Percentiles rank a stretch among this genome's conserved stretches.
Evolutionary conservation across 2,329 filamentous ascomycete genomes (phyloP).

Genomic region (Calonectria hongkongensis): DNA sequence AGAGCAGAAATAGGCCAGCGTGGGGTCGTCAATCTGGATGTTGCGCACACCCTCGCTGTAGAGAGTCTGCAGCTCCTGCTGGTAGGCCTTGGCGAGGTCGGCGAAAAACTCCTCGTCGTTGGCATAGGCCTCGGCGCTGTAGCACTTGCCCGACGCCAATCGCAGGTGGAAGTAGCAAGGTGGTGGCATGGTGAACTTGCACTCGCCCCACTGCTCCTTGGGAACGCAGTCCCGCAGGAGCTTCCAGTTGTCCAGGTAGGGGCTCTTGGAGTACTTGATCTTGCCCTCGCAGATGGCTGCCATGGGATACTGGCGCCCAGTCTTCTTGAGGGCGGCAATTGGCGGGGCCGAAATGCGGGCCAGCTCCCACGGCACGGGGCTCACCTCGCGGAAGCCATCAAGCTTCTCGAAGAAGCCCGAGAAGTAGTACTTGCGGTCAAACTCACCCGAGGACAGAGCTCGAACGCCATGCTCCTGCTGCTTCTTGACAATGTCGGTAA

Average conservation of each 20-base stretch:
- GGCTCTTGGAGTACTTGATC: conserved; percentile 63
- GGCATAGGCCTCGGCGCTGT: conserved; percentile 70
- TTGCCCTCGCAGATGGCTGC: conserved; percentile 65
- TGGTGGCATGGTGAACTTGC: conserved; percentile 81
- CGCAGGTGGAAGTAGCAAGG: conserved; percentile 80
- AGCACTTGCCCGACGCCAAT: conserved; percentile 71
- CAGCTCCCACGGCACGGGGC: conserved; percentile 62
- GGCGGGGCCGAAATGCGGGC: conserved; percentile 62
- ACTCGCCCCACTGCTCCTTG: conserved; percentile 75
- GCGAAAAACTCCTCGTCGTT: conserved; percentile 74
- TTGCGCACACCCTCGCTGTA: conserved; percentile 74
- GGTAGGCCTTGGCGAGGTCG: conserved; percentile 74
- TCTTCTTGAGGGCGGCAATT: conserved; percentile 62
- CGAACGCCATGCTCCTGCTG: conserved; percentile 79
- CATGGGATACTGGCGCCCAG: conserved; percentile 62
- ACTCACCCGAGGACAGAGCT: conserved; percentile 82
- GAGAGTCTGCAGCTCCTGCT: conserved; percentile 71
- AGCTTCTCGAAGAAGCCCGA: conserved; percentile 70
- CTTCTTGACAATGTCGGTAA: conserved; percentile 78
- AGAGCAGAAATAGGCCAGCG: conserved; percentile 80
- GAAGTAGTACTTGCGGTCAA: conserved; percentile 71
- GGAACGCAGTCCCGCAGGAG: conserved; percentile 67
- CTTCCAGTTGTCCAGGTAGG: conserved; percentile 66
- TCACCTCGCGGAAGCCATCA: conserved; percentile 61
- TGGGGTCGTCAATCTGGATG: conserved; percentile 78